Conservation (phyloP, 106 monocot species). For the Ottelia alismoides region DNA sequence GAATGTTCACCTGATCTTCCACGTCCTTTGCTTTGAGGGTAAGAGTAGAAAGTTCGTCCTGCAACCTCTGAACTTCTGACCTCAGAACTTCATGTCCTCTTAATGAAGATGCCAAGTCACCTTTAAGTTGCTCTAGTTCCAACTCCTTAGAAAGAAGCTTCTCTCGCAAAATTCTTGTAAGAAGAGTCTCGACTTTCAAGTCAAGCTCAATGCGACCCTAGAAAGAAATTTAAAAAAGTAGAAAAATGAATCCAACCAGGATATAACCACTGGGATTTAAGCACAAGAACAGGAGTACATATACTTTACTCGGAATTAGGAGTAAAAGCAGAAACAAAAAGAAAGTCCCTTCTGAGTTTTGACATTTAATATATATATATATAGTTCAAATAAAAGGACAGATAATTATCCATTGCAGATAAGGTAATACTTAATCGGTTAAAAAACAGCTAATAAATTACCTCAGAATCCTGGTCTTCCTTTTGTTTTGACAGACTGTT, state of each 20-base stretch:
- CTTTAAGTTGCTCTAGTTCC: constrained; percentile 48
- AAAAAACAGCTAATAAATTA: constrained; percentile 8
- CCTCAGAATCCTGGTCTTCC: constrained; percentile 17
- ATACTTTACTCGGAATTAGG: too few species aligned
- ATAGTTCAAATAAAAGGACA: too few species aligned
- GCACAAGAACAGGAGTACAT: too few species aligned
- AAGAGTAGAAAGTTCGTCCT: constrained; percentile 63
- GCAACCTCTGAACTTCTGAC: constrained; percentile 40
- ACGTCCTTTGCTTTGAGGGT: constrained; percentile 42
- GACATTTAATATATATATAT: too few species aligned
- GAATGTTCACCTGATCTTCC: constrained; percentile 63
- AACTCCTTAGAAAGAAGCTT: constrained; percentile 52
- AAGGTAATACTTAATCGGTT: too few species aligned
- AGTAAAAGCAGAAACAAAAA: too few species aligned
- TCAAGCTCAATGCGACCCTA: constrained; percentile 56
- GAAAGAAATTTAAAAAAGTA: not conserved
- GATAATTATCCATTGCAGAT: not conserved
- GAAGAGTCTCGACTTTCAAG: constrained; percentile 53
- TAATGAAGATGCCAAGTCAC: constrained; percentile 58
- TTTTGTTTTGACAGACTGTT: constrained; percentile 15
- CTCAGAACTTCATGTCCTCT: constrained; percentile 27
- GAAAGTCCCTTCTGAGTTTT: too few species aligned
- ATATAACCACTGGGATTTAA: too few species aligned
- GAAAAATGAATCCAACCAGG: too few species aligned
- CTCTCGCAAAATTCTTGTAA: constrained; percentile 50